Conservation (phyloP, 257 asterid genomes). For the Penstemon newberryi region DNA sequence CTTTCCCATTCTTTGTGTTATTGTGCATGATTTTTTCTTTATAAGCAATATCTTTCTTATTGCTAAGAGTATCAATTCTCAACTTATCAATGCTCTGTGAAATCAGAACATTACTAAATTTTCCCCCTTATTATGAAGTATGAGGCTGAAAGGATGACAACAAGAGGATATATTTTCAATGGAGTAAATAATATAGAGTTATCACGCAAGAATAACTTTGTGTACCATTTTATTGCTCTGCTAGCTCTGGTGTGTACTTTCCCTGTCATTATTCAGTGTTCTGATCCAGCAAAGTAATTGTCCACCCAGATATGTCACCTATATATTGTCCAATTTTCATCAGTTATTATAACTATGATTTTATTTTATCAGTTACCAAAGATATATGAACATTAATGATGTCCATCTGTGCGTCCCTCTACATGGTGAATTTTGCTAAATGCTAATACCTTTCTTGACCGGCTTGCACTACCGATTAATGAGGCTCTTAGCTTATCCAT, state of each 20-base stretch:
- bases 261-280: neutral
- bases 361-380: neutral
- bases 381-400: neutral
- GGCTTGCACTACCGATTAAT: neutral
- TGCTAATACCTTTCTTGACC: too few relatives aligned
- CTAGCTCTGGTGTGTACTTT: neutral
- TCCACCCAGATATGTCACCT: too few relatives aligned
- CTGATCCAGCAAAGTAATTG: neutral
- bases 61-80: too few relatives aligned
- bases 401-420: neutral
- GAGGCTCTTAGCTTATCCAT: too few relatives aligned
- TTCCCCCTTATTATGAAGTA: neutral
- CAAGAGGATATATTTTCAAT: conserved; percentile 4
- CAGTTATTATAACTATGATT: too few relatives aligned
- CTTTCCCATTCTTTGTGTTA: neutral
- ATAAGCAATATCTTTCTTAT: too few relatives aligned
- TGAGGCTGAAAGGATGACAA: neutral
- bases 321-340: neutral
- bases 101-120: neutral
- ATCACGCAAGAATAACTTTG: too few relatives aligned
- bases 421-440: neutral
- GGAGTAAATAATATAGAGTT: too few relatives aligned
- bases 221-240: too few relatives aligned
- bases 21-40: neutral
- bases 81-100: too few relatives aligned